Base-by-base conservation (phyloP, 148 eudicot genomes). In the Vaccinium vitisidaea region DNA sequence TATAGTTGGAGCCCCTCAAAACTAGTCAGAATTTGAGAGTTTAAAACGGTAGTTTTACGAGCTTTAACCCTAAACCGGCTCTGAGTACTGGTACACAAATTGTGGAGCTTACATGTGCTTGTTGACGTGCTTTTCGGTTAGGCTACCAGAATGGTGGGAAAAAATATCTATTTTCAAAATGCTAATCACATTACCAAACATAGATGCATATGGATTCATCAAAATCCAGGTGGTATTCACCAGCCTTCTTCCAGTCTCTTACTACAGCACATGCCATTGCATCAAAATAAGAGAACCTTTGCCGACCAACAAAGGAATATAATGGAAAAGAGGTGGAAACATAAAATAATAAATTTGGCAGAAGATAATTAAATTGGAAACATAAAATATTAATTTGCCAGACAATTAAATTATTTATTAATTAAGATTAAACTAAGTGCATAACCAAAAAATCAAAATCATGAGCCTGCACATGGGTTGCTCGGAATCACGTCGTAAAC, bases 291-390 rank as follows among this genome's bases (percentile, higher is more conserved):
- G 74, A 27, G 43, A 27, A 69, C 13, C 27, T 11, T 69, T 69
- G 74, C 74, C 74, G 43, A 69, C 74, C 43, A 69, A 69, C 30
- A 27, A 69, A 30, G 74, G 74, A 69, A 69, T 69, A 67, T 69
- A 69, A 65, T 27, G 74, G 10, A 67, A 4, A 67, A 30, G 27
- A 18, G 73, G 73, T 25, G 73, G 73, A 27, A 69, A 69, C 39
- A 69, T 27, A 69, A 69, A 69, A 1, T 69, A 69, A 27, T 30
- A 1, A 67, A 67, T 67, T 67, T 67, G 36, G 32, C 15, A 25
- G 73, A 67, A 25, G 73, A 67, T 36, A 67, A 67, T 27, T 65
- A 69, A 69, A 11, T 27, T 69, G 73, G 73, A 67, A 69, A 69
- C 39, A 69, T 69, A 69, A 69, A 69, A 4, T 27, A 69, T 12